Evolutionary conservation across 2,329 filamentous ascomycete genomes (phyloP).

Genomic region (Arthrobotrys megalospora): DNA sequence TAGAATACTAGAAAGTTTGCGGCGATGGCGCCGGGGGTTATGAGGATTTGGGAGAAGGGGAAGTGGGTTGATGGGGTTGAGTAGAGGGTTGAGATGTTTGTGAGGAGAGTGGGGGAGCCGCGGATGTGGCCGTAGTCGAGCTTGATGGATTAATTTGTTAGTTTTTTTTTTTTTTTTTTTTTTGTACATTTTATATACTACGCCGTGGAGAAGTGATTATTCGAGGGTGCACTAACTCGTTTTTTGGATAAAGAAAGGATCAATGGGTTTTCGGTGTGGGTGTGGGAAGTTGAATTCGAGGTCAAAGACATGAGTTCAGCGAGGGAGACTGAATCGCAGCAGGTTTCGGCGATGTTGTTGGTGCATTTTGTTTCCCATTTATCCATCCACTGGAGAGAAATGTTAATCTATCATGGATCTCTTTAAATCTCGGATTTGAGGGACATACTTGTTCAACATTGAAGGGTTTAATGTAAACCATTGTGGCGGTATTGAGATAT

Average conservation of each 20-base stretch:
- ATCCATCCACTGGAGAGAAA: conserved; percentile 74
- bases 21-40: conserved; percentile 84
- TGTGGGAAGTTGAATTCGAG: conserved; percentile 62
- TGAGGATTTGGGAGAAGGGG: conserved; percentile 76
- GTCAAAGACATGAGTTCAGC: conserved; percentile 75
- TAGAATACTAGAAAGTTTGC: conserved; percentile 89
- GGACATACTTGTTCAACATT: conserved; percentile 78
- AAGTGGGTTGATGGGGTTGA: conserved; percentile 72
- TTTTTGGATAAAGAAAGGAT: conserved; percentile 61
- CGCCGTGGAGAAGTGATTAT: not conserved
- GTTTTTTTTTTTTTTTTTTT: not conserved
- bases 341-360: conserved; percentile 84
- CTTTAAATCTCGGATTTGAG: not conserved
- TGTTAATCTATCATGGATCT: not conserved
- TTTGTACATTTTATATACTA: no score
- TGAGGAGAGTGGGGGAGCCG: conserved; percentile 76
- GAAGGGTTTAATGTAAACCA: conserved; percentile 76
- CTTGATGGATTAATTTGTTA: conserved; percentile 67
- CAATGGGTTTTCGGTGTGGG: conserved; percentile 61
- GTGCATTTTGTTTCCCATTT: conserved; percentile 73
- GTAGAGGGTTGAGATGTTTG: conserved; percentile 77
- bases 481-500: conserved; percentile 65
- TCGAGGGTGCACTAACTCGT: conserved; percentile 29
- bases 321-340: conserved; percentile 81
- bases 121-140: conserved; percentile 82